Evolutionary conservation across 2,329 filamentous ascomycete genomes (phyloP).

Genomic region (Talaromyces islandicus): DNA sequence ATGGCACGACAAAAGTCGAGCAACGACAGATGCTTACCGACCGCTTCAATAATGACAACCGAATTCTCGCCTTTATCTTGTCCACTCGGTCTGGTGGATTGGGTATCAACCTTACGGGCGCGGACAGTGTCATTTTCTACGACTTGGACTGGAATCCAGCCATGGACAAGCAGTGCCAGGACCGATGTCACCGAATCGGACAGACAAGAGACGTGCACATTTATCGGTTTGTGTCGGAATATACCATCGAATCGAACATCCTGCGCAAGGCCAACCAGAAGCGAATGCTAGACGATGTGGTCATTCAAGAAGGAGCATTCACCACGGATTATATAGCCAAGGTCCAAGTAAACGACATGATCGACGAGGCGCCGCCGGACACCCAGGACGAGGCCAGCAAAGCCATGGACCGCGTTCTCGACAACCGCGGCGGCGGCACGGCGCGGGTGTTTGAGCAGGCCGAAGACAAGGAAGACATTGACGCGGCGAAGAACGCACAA

Average conservation of each 20-base stretch:
- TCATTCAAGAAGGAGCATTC: constrained; percentile 97
- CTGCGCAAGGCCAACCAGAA: constrained; percentile 95
- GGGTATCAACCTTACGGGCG: constrained; percentile 93
- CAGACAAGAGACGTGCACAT: constrained; percentile 98
- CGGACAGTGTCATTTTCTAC: constrained; percentile 97
- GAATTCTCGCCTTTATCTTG: constrained; percentile 91
- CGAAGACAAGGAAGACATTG: constrained; percentile 81
- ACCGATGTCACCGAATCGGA: constrained; percentile 92
- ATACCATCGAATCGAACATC: constrained; percentile 97
- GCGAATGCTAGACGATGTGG: constrained; percentile 93
- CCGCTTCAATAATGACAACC: constrained; percentile 89
- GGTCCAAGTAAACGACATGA: constrained; percentile 61
- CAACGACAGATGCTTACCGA: constrained; percentile 93
- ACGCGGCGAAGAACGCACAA: constrained; percentile 78
- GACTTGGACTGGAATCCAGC: constrained; percentile 99
- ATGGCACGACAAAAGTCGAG: constrained; percentile 94
- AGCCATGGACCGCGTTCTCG: constrained; percentile 81
- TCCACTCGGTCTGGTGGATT: constrained; percentile 91
- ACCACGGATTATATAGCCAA: constrained; percentile 95
- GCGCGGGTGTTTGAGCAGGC: constrained; percentile 76
- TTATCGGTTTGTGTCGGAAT: constrained; percentile 85
- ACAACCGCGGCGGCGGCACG: constrained; percentile 58
- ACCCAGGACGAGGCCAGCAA: constrained; percentile 66
- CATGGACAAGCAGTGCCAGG: constrained; percentile 99
- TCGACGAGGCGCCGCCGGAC: constrained; percentile 53